Conservation (phyloP, 352 stramenopile species). For the Phytophthora parvispora region DNA sequence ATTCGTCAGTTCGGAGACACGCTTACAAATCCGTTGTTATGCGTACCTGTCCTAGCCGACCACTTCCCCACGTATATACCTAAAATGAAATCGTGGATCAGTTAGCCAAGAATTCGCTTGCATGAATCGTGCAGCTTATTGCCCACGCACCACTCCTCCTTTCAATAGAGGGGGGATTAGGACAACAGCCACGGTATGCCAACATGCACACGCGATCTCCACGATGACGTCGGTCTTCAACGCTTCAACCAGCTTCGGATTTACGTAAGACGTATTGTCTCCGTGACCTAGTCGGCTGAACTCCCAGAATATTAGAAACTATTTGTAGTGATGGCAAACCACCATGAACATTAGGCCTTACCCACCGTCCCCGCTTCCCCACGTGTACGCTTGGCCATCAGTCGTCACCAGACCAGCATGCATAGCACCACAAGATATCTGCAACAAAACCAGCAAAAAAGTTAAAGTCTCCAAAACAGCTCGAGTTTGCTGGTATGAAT, state of each 20-base stretch:
- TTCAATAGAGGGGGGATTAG: constrained; percentile 89
- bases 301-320: neutral
- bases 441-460: neutral
- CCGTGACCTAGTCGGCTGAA: constrained; percentile 78
- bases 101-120: neutral
- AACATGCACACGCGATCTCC: constrained; percentile 84
- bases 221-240: constrained; percentile 84
- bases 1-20: no score
- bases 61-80: constrained; percentile 95
- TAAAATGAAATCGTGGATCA: constrained; percentile 6
- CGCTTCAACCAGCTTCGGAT: constrained; percentile 77
- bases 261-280: constrained; percentile 76
- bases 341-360: constrained; percentile 31
- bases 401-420: constrained; percentile 83
- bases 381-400: constrained; percentile 81
- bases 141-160: constrained; percentile 65
- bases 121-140: neutral
- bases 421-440: constrained; percentile 86
- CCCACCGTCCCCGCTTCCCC: constrained; percentile 88
- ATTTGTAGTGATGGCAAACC: neutral
- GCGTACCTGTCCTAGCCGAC: constrained; percentile 91
- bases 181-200: constrained; percentile 92
- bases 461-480: neutral
- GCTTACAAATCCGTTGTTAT: no score
- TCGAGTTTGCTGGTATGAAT: no score